A percentile compares a stretch with the other conserved stretches of the same genome.
Evolutionary conservation across 1,139 yeast species (phyloP).

Genomic region (Saccharomyces uvarum): DNA sequence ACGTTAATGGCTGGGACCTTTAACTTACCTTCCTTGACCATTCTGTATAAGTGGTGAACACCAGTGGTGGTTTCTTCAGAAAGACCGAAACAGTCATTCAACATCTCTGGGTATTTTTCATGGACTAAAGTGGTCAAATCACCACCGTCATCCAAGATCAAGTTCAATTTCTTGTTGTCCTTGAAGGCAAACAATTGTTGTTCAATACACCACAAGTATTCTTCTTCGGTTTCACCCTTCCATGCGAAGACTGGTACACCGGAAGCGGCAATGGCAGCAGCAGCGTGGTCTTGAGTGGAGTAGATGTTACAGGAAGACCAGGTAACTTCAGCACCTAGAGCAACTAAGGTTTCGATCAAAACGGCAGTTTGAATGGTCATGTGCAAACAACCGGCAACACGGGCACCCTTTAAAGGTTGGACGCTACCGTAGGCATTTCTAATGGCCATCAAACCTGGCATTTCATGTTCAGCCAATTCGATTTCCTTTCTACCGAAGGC

Average conservation of each 20-base stretch:
- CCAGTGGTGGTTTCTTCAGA: conserved; percentile 99
- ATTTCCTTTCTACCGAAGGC: conserved; percentile 99
- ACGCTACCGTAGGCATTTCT: conserved; percentile 85
- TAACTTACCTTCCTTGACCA: conserved; percentile 81
- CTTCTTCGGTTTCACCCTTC: conserved; percentile 99
- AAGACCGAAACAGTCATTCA: conserved; percentile 89
- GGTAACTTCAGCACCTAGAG: conserved; percentile 99
- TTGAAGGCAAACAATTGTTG: conserved; percentile 98
- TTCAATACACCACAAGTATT: conserved; percentile 98
- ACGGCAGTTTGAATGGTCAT: conserved; percentile 99
- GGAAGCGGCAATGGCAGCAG: conserved; percentile 99
- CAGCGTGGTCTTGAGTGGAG: conserved; percentile 99
- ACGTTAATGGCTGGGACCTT: conserved; percentile 99
- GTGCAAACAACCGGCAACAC: conserved; percentile 98
- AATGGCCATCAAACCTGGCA: conserved; percentile 99
- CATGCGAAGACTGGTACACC: conserved; percentile 99
- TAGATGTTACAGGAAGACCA: conserved; percentile 99
- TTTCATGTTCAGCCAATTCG: conserved; percentile 97
- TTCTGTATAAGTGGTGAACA: conserved; percentile 97
- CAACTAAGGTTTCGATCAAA: conserved; percentile 92
- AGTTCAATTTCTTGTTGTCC: conserved; percentile 91
- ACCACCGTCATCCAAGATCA: conserved; percentile 99
- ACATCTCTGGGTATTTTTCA: conserved; percentile 97
- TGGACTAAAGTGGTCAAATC: conserved; percentile 96
- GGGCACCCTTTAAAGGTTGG: conserved; percentile 97